These are phyloP conservation scores for Eustoma russellianum DNA, from an alignment of 257 asterid genomes.

Conservation along the genomic window DNA sequence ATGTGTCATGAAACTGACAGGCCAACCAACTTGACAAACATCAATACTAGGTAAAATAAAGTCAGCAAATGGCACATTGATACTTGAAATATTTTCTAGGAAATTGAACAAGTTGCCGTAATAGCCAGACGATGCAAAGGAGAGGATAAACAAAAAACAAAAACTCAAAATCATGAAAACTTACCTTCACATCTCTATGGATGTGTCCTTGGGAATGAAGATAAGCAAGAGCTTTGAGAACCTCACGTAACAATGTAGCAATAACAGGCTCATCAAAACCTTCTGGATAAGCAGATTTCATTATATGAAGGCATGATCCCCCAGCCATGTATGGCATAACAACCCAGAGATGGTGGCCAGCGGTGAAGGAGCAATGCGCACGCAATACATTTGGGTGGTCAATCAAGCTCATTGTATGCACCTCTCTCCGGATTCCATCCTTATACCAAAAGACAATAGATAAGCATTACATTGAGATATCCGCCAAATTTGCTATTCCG, in stretches of 20 bases:
- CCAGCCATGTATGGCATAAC: slow-evolving; percentile 98
- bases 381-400: slow-evolving; percentile 85
- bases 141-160: not conserved
- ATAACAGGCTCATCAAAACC: slow-evolving; percentile 99
- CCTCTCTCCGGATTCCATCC: slow-evolving; percentile 99
- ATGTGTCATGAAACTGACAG: not conserved
- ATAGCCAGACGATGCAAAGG: not conserved
- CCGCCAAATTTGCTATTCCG: too few species aligned
- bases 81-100: too few species aligned
- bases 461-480: too few species aligned
- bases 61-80: not conserved
- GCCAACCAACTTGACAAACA: not conserved
- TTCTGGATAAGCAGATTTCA: slow-evolving; percentile 79
- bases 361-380: slow-evolving; percentile 89
- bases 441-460: slow-evolving; percentile 21
- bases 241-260: slow-evolving; percentile 77
- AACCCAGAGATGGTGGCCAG: slow-evolving; percentile 88
- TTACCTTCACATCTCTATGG: slow-evolving; percentile 97
- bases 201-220: slow-evolving; percentile 93
- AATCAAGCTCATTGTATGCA: slow-evolving; percentile 79
- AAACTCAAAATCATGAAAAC: slow-evolving; percentile 1
- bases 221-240: slow-evolving; percentile 96
- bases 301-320: slow-evolving; percentile 96
- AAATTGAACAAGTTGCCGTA: not conserved
- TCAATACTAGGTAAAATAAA: not conserved